Conservation (phyloP, 1,284 basidiomycete species). For the Cutaneotrichosporon dermatis region DNA sequence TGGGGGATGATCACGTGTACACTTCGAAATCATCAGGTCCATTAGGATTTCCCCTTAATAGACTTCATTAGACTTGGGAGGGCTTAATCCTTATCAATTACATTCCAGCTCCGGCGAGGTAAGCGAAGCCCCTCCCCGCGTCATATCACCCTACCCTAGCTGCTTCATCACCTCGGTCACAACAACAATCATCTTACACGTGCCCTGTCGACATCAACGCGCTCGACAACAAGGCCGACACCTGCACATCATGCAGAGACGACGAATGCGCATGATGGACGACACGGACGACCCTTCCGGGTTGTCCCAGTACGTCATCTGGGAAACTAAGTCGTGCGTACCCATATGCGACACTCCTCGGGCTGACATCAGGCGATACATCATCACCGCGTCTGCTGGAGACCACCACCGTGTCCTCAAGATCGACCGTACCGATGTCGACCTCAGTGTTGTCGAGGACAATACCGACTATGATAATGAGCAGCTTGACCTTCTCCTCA, state of each 20-base stretch:
- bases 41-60: too few relatives aligned
- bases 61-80: too few relatives aligned
- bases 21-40: too few relatives aligned
- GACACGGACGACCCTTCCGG: slow-evolving; percentile 28
- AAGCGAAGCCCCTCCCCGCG: too few relatives aligned
- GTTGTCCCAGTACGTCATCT: slow-evolving; percentile 79
- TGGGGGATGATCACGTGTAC: too few relatives aligned
- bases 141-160: neutral
- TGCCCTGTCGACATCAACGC: neutral
- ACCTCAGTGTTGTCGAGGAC: slow-evolving; percentile 74
- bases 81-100: too few relatives aligned
- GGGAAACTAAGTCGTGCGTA: slow-evolving; percentile 69
- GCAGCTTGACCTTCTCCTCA: slow-evolving; percentile 83
- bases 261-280: slow-evolving; percentile 11
- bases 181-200: neutral
- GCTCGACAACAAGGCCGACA: neutral
- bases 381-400: slow-evolving; percentile 66
- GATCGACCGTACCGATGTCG: slow-evolving; percentile 76
- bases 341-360: neutral
- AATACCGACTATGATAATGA: slow-evolving; percentile 78
- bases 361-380: slow-evolving; percentile 60
- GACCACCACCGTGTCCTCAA: slow-evolving; percentile 78
- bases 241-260: slow-evolving; percentile 1
- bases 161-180: neutral
- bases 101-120: too few relatives aligned